Evolutionary conservation across 2,329 filamentous ascomycete species (phyloP), one percentile per base, ranked within the genome.

Genomic region (Dactylellina haptotyla): DNA sequence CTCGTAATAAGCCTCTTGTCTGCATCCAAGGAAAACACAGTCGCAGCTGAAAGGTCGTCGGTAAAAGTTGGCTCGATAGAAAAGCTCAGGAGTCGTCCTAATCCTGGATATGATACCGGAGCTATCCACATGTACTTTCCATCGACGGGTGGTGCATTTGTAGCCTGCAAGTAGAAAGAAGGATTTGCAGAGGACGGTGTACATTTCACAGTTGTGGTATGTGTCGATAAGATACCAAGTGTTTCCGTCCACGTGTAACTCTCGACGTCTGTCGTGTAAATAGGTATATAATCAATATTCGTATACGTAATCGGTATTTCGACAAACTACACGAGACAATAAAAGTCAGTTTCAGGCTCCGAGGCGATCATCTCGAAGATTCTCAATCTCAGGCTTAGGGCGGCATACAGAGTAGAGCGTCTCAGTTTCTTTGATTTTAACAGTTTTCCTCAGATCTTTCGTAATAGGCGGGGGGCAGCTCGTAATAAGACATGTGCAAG

Each of bases 121-220:
- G 58, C 58, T 8, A n/a, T 56, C 66, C 66, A 71, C 18, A 26
- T 53, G 25, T 64, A 71, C n/a, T 71, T 20, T 18, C 53, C 58
- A 25, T 71, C 18, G 26, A 71, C 28, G n/a, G 25, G 6, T 1
- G 58, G 58, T 1, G 50, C 66, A 18, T 62, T 34, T 8, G 66
- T 71, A 20, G 66, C 66, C 39, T 71, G 58, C 14, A 71, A 50
- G 23, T 58, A 53, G 28, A 71, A 71, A 1, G 26, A 57, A 39
- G 65, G n/a, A 46, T 51, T 63, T 9, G 41, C 54, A 1, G 51
- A 26, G 25, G 50, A 57, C 12, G 66, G 58, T 23, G 66, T 58
- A 43, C 66, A 71, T 26, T 57, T 64, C 41, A 71, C 46, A 1
- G 66, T 71, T 6, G 39, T 64, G 1, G 66, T 64, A 12, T 64